phyloP scores from a whole-genome alignment of 2,329 filamentous ascomycete genomes.

The Byssothecium circinans region DNA sequence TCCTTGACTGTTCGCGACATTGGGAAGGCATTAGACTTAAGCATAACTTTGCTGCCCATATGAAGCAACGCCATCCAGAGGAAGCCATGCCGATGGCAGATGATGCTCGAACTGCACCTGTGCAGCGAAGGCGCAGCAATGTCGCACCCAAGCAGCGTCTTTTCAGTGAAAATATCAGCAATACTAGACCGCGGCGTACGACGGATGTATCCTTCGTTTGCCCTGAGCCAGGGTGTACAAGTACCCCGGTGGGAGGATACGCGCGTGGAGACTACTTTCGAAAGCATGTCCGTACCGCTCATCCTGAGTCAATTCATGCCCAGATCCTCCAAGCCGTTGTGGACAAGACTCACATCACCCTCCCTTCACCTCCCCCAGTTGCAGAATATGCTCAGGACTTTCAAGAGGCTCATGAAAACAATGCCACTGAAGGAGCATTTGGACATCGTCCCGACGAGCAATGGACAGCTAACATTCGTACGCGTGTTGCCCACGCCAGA shows the following conservation, averaged over 20 bases:
- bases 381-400: not conserved
- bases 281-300: constrained; percentile 1
- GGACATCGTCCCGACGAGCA: not conserved
- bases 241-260: not conserved
- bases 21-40: not conserved
- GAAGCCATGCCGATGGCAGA: not conserved
- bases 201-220: not conserved
- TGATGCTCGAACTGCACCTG: not conserved
- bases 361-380: not conserved
- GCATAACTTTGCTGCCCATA: not conserved
- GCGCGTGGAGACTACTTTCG: not conserved
- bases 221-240: constrained; percentile 1
- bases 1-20: not conserved
- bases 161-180: too few species aligned
- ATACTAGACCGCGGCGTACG: too few species aligned
- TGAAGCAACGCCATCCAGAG: not conserved
- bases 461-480: not conserved
- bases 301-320: constrained; percentile 4
- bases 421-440: not conserved
- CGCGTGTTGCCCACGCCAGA: constrained; percentile 1
- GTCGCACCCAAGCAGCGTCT: too few species aligned
- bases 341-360: not conserved
- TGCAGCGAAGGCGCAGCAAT: not conserved
- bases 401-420: not conserved
- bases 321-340: not conserved